A percentile compares a stretch with the other conserved stretches of the same genome.
Evolutionary conservation across 2,329 filamentous ascomycete genomes (phyloP).

Genomic region (Scedosporium apiospermum): DNA sequence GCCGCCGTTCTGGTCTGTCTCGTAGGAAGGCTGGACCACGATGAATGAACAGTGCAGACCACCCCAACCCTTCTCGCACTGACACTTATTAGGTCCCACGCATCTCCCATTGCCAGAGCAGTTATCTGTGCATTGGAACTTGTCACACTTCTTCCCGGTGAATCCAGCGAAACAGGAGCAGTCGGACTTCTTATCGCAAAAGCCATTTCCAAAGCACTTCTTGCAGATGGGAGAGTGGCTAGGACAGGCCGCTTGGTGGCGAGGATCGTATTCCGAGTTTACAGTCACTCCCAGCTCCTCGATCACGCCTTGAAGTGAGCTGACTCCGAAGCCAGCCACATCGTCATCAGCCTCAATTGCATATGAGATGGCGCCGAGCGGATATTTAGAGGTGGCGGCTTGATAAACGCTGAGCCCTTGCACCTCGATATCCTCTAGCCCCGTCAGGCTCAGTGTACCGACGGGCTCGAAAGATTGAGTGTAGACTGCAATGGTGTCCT

Average conservation of each 20-base stretch:
- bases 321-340: slow-evolving; percentile 26
- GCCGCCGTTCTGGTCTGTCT: slow-evolving; percentile 41
- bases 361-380: slow-evolving; percentile 28
- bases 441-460: slow-evolving; percentile 26
- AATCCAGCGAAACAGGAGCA: slow-evolving; percentile 36
- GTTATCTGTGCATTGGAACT: slow-evolving; percentile 27
- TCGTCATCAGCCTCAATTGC: slow-evolving; percentile 28
- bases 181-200: slow-evolving; percentile 18
- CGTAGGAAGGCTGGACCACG: slow-evolving; percentile 38
- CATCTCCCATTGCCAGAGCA: slow-evolving; percentile 33
- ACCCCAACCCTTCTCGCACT: slow-evolving; percentile 31
- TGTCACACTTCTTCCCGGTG: slow-evolving; percentile 22
- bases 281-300: slow-evolving; percentile 19
- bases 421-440: slow-evolving; percentile 30
- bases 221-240: slow-evolving; percentile 20
- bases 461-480: slow-evolving; percentile 21
- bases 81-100: slow-evolving; percentile 29
- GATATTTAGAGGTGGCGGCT: slow-evolving; percentile 21
- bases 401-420: slow-evolving; percentile 33
- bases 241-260: slow-evolving; percentile 13
- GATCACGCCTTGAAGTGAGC: slow-evolving; percentile 26
- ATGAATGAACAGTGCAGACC: slow-evolving; percentile 36
- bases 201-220: slow-evolving; percentile 27
- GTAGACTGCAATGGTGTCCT: slow-evolving; percentile 28
- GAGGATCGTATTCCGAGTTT: slow-evolving; percentile 29